Evolutionary conservation across 2,329 filamentous ascomycete genomes (phyloP).

Genomic region (Boeremia lycopersici): DNA sequence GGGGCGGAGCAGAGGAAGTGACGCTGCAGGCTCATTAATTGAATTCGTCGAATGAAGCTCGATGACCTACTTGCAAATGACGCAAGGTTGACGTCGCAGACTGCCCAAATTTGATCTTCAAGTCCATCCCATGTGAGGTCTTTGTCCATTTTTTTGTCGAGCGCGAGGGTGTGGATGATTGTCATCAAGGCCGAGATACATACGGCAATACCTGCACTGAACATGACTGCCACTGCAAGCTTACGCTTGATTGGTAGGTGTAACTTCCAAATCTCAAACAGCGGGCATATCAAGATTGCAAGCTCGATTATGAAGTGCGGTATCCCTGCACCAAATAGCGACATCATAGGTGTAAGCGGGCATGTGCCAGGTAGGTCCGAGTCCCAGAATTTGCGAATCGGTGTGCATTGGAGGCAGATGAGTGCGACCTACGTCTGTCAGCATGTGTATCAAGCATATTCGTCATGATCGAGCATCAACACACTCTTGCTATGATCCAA

Average conservation of each 20-base stretch:
- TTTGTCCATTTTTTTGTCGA: conserved; percentile 17
- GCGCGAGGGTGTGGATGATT: conserved; percentile 23
- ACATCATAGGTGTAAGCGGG: conserved; percentile 26
- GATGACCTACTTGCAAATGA: conserved; percentile 24
- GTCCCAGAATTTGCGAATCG: conserved; percentile 30
- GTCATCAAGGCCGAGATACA: conserved; percentile 28
- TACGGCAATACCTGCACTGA: conserved; percentile 25
- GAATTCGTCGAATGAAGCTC: accelerated
- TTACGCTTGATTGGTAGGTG: conserved; percentile 24
- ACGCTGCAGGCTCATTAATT: conserved; percentile 16
- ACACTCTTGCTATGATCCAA: conserved; percentile 28
- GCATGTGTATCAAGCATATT: not conserved
- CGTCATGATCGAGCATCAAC: not conserved
- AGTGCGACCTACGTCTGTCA: conserved; percentile 21
- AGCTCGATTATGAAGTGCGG: conserved; percentile 33
- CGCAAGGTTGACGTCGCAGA: conserved; percentile 33
- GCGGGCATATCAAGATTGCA: conserved; percentile 27
- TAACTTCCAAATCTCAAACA: conserved; percentile 26
- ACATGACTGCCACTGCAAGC: conserved; percentile 29
- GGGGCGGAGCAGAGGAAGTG: conserved; percentile 28
- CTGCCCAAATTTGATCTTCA: conserved; percentile 32
- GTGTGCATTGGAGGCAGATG: conserved; percentile 26
- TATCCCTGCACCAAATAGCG: conserved; percentile 23
- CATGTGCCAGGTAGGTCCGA: conserved; percentile 20
- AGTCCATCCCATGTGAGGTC: conserved; percentile 32